A percentile compares a stretch with the other conserved stretches of the same genome.
phyloP scores from a whole-genome alignment of 169 alveolate species.

The Plasmodium cynomolgi region DNA sequence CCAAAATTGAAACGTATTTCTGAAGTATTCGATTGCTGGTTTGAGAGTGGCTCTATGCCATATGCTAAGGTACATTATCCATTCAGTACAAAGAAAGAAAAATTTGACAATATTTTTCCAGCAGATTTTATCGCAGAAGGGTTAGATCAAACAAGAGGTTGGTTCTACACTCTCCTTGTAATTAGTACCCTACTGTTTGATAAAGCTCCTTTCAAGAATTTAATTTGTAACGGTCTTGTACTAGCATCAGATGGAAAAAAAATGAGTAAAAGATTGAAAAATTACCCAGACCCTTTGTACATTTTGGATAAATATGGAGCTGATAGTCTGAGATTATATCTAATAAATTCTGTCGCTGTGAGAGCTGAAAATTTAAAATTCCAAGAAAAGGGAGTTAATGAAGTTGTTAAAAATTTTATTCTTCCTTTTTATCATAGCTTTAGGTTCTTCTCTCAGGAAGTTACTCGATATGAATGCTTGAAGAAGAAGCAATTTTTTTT shows the following conservation, averaged over 20 bases:
- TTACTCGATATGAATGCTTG: slow-evolving; percentile 92
- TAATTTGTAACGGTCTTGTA: slow-evolving; percentile 96
- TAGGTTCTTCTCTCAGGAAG: slow-evolving; percentile 95
- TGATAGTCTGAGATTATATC: slow-evolving; percentile 95
- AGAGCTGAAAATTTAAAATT: slow-evolving; percentile 96
- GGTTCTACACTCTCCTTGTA: slow-evolving; percentile 97
- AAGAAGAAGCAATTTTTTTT: slow-evolving; percentile 86
- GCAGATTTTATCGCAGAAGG: slow-evolving; percentile 99
- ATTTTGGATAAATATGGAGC: slow-evolving; percentile 94
- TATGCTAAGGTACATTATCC: slow-evolving; percentile 98
- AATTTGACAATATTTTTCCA: slow-evolving; percentile 94
- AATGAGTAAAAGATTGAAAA: slow-evolving; percentile 97
- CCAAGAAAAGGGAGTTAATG: slow-evolving; percentile 94
- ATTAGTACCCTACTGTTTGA: slow-evolving; percentile 94
- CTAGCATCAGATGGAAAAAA: slow-evolving; percentile 98
- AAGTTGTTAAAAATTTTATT: slow-evolving; percentile 95
- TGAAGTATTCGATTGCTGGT: slow-evolving; percentile 99
- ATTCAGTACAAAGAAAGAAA: slow-evolving; percentile 92
- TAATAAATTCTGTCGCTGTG: slow-evolving; percentile 97
- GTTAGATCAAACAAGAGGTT: slow-evolving; percentile 98
- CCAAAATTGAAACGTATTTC: slow-evolving; percentile 90
- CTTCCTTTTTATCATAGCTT: slow-evolving; percentile 98
- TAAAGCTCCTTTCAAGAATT: slow-evolving; percentile 94
- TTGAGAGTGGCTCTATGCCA: slow-evolving; percentile 99
- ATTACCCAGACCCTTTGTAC: slow-evolving; percentile 96